Conservation (phyloP, 495 filamentous ascomycete species). For the Daldinia childiae region DNA sequence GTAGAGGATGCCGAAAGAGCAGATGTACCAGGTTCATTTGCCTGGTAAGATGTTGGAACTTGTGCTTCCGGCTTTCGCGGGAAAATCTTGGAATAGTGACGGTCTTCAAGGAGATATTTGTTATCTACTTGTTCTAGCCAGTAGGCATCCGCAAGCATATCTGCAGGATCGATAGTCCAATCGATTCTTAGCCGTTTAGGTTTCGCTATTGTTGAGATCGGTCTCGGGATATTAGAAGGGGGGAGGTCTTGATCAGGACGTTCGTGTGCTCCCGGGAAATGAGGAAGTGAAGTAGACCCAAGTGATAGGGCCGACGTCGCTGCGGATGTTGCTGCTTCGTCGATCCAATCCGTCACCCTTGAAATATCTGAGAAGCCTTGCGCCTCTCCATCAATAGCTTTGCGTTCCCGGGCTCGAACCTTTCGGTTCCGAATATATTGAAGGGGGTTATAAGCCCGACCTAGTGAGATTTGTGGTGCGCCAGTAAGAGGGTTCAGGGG, state of each 20-base stretch:
- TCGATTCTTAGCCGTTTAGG: slow-evolving; percentile 74
- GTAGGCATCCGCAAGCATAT: slow-evolving; percentile 83
- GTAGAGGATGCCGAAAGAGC: slow-evolving; percentile 11
- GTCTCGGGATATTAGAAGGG: slow-evolving; percentile 46
- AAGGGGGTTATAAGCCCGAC: slow-evolving; percentile 82
- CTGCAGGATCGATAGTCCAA: slow-evolving; percentile 79
- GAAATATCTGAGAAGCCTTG: slow-evolving; percentile 79
- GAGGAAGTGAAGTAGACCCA: slow-evolving; percentile 56
- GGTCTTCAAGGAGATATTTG: slow-evolving; percentile 78
- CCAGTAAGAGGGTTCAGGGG: slow-evolving; percentile 24
- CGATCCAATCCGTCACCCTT: slow-evolving; percentile 77
- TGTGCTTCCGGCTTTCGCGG: slow-evolving; percentile 49
- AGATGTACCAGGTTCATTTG: slow-evolving; percentile 19
- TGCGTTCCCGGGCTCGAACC: slow-evolving; percentile 76
- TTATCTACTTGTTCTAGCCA: slow-evolving; percentile 85
- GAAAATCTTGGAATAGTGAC: slow-evolving; percentile 75
- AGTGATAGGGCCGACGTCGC: slow-evolving; percentile 45
- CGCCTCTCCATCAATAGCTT: slow-evolving; percentile 72
- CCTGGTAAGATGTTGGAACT: slow-evolving; percentile 23
- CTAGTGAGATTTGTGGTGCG: slow-evolving; percentile 46
- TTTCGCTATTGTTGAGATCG: slow-evolving; percentile 52
- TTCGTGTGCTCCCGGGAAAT: slow-evolving; percentile 58
- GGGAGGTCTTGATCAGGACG: slow-evolving; percentile 46
- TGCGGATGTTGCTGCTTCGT: slow-evolving; percentile 66
- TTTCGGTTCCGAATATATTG: slow-evolving; percentile 88